phyloP scores from a whole-genome alignment of 1,139 yeast genomes.

The Sugiyamaella castrensis region DNA sequence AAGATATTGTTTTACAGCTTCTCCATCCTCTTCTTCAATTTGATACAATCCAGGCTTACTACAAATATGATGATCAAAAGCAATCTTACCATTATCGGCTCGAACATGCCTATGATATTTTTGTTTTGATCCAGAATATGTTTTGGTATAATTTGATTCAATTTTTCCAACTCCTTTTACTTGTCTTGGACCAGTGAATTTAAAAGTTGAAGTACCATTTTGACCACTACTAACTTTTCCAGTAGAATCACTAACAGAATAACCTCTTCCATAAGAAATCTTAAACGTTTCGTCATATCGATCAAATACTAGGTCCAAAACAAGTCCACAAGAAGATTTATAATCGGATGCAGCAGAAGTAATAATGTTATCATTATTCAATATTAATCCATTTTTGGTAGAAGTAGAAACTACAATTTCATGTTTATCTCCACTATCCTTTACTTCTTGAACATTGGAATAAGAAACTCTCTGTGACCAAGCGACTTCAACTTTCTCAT shows the following conservation, averaged over 20 bases:
- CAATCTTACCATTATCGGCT: slow-evolving; percentile 17
- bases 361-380: slow-evolving; percentile 10
- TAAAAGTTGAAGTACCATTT: slow-evolving; percentile 18
- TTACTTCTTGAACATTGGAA: slow-evolving; percentile 16
- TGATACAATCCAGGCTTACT: neutral
- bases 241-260: slow-evolving; percentile 3
- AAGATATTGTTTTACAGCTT: no score
- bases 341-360: neutral
- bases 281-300: slow-evolving; percentile 1
- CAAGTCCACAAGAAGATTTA: slow-evolving; percentile 6
- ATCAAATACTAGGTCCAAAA: slow-evolving; percentile 1
- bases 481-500: slow-evolving; percentile 11
- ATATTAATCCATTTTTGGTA: slow-evolving; percentile 14
- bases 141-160: slow-evolving; percentile 11
- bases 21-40: neutral
- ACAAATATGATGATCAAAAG: slow-evolving; percentile 10
- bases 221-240: slow-evolving; percentile 14
- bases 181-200: slow-evolving; percentile 17
- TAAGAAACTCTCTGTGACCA: slow-evolving; percentile 19
- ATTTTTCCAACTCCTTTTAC: slow-evolving; percentile 16
- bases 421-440: slow-evolving; percentile 16
- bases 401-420: slow-evolving; percentile 16
- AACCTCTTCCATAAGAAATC: slow-evolving; percentile 12
- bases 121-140: neutral
- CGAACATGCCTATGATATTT: slow-evolving; percentile 18